Evolutionary conservation across 2,329 filamentous ascomycete species (phyloP).

Genomic region (Clonostachys solani): DNA sequence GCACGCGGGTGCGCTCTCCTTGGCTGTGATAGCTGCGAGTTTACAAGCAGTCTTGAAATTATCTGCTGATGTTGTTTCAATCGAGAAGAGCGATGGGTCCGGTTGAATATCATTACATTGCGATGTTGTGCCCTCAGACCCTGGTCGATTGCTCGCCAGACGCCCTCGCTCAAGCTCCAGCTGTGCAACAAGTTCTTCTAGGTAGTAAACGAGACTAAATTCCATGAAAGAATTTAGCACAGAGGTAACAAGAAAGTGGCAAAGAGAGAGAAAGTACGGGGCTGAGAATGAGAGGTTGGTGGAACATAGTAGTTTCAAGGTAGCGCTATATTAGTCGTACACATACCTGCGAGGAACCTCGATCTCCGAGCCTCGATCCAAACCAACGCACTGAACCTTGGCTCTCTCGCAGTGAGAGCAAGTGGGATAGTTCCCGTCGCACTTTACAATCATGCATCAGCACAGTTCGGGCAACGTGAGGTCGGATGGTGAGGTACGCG

Average conservation of each 20-base stretch:
- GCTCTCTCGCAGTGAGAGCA: neutral
- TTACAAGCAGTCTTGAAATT: neutral
- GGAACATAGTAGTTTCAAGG: neutral
- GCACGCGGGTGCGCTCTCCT: neutral
- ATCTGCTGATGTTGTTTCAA: neutral
- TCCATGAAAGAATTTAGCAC: neutral
- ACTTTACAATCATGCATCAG: neutral
- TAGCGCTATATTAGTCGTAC: neutral
- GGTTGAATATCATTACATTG: too few species aligned
- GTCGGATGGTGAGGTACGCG: neutral
- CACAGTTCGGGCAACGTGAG: neutral
- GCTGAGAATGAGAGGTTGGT: too few species aligned
- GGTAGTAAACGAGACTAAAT: neutral
- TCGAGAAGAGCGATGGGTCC: neutral
- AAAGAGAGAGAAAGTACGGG: too few species aligned
- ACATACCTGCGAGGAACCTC: neutral
- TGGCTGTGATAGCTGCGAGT: neutral
- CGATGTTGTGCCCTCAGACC: too few species aligned
- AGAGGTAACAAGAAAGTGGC: too few species aligned
- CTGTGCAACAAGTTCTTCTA: neutral
- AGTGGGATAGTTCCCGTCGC: neutral
- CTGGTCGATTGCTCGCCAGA: neutral
- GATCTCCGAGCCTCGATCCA: neutral
- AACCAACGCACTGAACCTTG: neutral
- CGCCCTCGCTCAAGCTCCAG: neutral